Base-by-base conservation (phyloP, 306 rosid species). In the Lablab purpureus region DNA sequence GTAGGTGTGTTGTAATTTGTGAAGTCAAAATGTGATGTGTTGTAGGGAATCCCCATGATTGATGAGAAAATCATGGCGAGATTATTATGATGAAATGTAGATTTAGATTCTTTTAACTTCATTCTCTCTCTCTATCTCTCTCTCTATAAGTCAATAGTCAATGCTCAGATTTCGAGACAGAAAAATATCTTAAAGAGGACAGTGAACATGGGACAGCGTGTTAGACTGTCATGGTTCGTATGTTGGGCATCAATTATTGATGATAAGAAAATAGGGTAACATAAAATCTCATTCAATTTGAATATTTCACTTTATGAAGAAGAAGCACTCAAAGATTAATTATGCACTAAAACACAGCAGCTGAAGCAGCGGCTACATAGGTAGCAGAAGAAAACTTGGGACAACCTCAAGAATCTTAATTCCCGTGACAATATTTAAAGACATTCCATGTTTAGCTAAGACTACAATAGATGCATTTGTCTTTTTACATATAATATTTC, bases 11-110 rank as follows among this genome's bases (percentile, higher is more conserved):
- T 40, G 59, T 45, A 68, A 22, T 50, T 9, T 43, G 46, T 50
- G 12, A 8, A 10, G 18, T 71, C 13, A 58, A 37, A 23, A 19
- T 74, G 64, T 74, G 22, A 28, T 52, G 60, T 75, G 22, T 46
- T 43, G 46, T 71, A 90, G 86, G 87, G 90, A 90, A 88, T 90
- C 95, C 95, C 86, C 88, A 73, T 90, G 92, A 87, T 83, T 77
- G 37, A 70, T 36, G 52, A 65, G 22, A 21, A 73, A 37, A 65
- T 87, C 92, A 87, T 77, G 91, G 95, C 73, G 95, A 85, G 95
- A 90, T 88, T 90, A 37, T 84, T 74, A 22, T 10, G 28, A 9
- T 9, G 28, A 19, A 54, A 19, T 49, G 2, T 32, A 68, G 60
- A 34, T 34, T n/a, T 62, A 7, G 6, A 62, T 64, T 64, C 47